Evolutionary conservation across 257 asterid genomes (phyloP).

Genomic region (Forsythia viridissima): DNA sequence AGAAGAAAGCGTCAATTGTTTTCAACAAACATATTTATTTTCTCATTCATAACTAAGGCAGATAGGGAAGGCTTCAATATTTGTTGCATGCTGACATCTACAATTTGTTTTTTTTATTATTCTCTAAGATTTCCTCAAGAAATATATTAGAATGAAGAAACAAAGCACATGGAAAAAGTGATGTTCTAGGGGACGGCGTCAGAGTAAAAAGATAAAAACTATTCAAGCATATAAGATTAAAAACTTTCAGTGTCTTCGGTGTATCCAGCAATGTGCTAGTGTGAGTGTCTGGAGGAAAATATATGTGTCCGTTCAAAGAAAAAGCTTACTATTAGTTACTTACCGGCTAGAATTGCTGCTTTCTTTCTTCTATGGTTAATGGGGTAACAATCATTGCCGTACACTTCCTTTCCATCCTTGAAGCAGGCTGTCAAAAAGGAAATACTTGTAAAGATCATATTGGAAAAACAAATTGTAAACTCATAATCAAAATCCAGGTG

Average conservation of each 20-base stretch:
- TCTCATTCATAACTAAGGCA: background rate
- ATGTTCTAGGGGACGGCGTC: no score
- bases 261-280: no score
- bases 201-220: no score
- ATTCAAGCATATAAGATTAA: no score
- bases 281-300: background rate
- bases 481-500: background rate
- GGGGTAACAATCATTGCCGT: conserved; percentile 44
- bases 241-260: no score
- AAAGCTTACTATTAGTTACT: conserved; percentile 4
- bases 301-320: background rate
- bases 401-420: conserved; percentile 59
- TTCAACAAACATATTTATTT: background rate
- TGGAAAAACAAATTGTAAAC: background rate
- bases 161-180: no score
- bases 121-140: no score
- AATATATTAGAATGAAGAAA: no score
- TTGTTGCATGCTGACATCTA: background rate
- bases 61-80: background rate
- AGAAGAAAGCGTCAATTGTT: background rate
- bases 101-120: no score
- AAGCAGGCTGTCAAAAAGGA: conserved; percentile 47
- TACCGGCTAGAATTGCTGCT: conserved; percentile 55
- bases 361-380: conserved; percentile 38
- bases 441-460: background rate